phyloP scores from a whole-genome alignment of 306 rosid species.

The Cucumis sativus region DNA sequence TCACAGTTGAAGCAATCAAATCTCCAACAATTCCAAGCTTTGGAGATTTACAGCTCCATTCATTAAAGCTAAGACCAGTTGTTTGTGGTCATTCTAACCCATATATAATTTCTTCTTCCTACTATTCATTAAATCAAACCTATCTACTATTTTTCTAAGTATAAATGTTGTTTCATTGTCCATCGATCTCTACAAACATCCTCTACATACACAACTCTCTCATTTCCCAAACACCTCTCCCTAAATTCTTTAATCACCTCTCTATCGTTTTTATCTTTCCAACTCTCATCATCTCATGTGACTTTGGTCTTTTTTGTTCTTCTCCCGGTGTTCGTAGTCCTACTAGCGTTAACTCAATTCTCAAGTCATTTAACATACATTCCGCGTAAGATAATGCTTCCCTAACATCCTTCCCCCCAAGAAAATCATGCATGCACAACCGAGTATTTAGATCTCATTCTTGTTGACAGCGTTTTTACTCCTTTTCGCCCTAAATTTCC shows the following conservation, averaged over 20 bases:
- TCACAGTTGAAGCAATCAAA: conserved; percentile 43
- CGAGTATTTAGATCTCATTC: too few species aligned
- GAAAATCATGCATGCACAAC: too few species aligned
- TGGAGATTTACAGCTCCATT: conserved; percentile 55
- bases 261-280: conserved; percentile 4
- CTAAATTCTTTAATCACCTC: conserved; percentile 5
- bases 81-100: conserved; percentile 29
- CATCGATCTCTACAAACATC: conserved; percentile 11
- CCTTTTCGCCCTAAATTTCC: too few species aligned
- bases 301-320: not conserved
- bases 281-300: not conserved
- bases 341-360: too few species aligned
- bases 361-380: too few species aligned
- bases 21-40: conserved; percentile 61
- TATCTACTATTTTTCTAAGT: conserved; percentile 8
- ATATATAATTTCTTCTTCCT: conserved; percentile 42
- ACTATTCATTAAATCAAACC: conserved; percentile 41
- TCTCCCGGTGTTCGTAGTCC: too few species aligned
- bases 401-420: too few species aligned
- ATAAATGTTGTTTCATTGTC: too few species aligned
- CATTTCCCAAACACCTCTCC: too few species aligned
- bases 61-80: conserved; percentile 19
- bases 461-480: too few species aligned
- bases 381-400: too few species aligned
- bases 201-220: too few species aligned